Base-by-base conservation (phyloP, 768 basidiomycete genomes). In the Dendrothele bispora region DNA sequence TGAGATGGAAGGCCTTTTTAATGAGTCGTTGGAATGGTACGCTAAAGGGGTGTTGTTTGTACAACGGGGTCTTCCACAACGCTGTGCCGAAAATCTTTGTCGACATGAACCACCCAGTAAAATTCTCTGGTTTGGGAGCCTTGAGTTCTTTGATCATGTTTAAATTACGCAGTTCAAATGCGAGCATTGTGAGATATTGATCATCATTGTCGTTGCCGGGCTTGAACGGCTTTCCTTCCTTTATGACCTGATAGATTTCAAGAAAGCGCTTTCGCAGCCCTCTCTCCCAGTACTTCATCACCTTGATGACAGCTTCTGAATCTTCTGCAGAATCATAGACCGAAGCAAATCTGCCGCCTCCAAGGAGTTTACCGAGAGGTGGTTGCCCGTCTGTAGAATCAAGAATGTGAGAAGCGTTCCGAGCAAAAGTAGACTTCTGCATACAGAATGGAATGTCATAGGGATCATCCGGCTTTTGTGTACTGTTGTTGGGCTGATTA, bases 1-100 rank as follows among this genome's bases (percentile, higher is more conserved):
- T 24, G n/a, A 41, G 39, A 24, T 41, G 39, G 7, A 41, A 10
- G 10, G 6, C 7, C 5, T 17, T n/a, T 24, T n/a, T 41, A 7
- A 41, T n/a, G n/a, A 41, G 21, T 26, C 6, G 5, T 41, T 41
- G 39, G 24, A 41, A 41, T 8, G 7, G 10, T 7, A 41, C 39
- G 25, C 39, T 41, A 24, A 41, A 41, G 5, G 39, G 39, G 25
- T 41, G 39, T 26, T 24, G 18, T 24, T 41, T 41, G 18, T 41
- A 41, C 39, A 41, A 24, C 7, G 39, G 6, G 5, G 7, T 8
- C 7, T 26, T 24, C 39, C 39, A 41, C 7, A 41, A 18, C 7
- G 7, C 18, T 15, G 25, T 26, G 4, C 18, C 39, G 7, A 5
- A 5, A 6, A 41, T 41, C 25, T 41, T 41, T 26, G 7, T 22